These are phyloP conservation scores for Asterochloris erici DNA, from an alignment of 139 green algal species.

Conservation along the genomic window DNA sequence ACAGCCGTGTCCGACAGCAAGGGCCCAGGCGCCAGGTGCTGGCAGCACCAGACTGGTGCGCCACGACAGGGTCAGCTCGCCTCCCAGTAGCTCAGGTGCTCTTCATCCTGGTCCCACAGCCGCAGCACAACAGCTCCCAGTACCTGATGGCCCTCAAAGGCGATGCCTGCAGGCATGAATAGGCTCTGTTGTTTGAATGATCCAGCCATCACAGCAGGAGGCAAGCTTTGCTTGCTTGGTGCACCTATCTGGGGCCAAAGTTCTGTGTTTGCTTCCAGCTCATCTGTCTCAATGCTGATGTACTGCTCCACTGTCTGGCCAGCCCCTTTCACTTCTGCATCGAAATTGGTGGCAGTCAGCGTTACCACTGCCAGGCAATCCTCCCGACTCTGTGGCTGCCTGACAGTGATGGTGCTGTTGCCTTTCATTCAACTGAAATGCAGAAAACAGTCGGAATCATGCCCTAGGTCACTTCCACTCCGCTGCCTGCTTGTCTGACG, in stretches of 20 bases:
- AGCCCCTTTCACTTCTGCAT: constrained; percentile 7
- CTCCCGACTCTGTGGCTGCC: neutral
- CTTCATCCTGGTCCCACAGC: constrained; percentile 8
- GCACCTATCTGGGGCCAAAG: constrained; percentile 17
- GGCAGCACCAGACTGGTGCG: too few relatives aligned
- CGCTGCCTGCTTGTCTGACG: too few relatives aligned
- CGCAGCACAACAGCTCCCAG: constrained; percentile 13
- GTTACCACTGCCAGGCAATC: constrained; percentile 8
- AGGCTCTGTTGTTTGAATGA: neutral
- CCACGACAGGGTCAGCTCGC: neutral
- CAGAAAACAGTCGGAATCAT: neutral
- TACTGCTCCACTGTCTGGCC: constrained; percentile 9
- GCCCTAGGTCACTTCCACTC: too few relatives aligned
- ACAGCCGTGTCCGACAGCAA: too few relatives aligned
- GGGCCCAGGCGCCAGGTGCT: too few relatives aligned
- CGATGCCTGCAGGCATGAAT: neutral
- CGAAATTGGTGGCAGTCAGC: constrained; percentile 6
- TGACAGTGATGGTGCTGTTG: neutral
- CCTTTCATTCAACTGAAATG: too few relatives aligned
- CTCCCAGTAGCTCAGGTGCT: constrained; percentile 16
- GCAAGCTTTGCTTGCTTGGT: neutral
- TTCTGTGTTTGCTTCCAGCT: constrained; percentile 13
- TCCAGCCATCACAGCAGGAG: neutral
- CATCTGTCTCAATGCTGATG: constrained; percentile 11
- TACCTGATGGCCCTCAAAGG: constrained; percentile 3